phyloP scores from a whole-genome alignment of 371 early-diverging fungal genomes.

The Mortierella sp. region DNA sequence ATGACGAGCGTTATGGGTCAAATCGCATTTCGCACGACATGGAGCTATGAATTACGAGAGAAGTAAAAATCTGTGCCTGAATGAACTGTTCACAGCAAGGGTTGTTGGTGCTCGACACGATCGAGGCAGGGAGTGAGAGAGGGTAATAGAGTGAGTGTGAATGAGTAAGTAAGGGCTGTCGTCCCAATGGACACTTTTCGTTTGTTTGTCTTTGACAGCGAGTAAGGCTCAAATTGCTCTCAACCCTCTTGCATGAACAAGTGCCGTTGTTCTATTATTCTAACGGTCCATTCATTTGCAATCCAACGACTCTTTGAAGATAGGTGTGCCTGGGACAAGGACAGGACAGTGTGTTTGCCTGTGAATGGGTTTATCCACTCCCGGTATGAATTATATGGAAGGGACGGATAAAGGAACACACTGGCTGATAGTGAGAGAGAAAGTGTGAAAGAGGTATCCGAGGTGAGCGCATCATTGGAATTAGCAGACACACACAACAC shows the following conservation, averaged over 20 bases:
- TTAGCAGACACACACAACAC: not conserved
- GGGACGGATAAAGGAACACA: not conserved
- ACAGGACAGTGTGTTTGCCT: not conserved
- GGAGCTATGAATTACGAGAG: no score
- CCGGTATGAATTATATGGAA: not conserved
- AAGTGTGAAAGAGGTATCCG: no score
- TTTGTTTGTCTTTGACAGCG: not conserved
- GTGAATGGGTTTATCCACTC: not conserved
- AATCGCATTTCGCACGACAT: no score
- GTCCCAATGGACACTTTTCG: not conserved
- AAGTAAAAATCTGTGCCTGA: not conserved
- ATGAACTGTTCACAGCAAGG: not conserved
- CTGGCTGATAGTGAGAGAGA: not conserved
- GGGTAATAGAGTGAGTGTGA: not conserved
- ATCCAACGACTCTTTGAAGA: not conserved
- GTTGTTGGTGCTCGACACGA: not conserved
- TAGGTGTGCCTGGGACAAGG: not conserved
- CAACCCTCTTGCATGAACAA: not conserved
- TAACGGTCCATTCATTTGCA: not conserved
- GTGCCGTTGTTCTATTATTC: not conserved
- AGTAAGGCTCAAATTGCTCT: slow-evolving; percentile 1
- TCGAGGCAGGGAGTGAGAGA: not conserved
- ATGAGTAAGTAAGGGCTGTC: not conserved
- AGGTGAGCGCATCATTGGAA: not conserved
- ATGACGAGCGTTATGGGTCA: not conserved